Percentiles rank a stretch among this genome's conserved stretches.
These are phyloP conservation scores for Strigomonas galati DNA, from an alignment of 208 protist species.

Conservation along the genomic window DNA sequence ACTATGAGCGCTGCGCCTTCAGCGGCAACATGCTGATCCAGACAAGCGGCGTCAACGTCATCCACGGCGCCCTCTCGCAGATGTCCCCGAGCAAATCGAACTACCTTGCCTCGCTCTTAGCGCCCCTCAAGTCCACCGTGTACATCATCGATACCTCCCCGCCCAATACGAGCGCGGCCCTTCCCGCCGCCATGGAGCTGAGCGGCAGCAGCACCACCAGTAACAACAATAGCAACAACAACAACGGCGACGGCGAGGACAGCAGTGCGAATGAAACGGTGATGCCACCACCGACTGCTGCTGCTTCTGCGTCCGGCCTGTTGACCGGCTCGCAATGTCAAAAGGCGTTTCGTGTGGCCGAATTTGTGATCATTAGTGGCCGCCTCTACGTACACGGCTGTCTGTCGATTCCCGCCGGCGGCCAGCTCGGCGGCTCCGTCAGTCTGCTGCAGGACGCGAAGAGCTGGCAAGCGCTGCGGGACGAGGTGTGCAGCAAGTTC, in stretches of 20 bases:
- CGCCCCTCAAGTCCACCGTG: slow-evolving; percentile 30
- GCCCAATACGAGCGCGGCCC: neutral
- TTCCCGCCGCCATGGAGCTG: neutral
- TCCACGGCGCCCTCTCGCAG: slow-evolving; percentile 35
- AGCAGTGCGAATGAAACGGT: neutral
- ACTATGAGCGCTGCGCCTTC: slow-evolving; percentile 37
- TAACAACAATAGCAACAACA: too few species aligned
- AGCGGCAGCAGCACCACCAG: too few species aligned
- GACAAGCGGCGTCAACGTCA: slow-evolving; percentile 21
- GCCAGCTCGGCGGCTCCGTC: slow-evolving; percentile 32
- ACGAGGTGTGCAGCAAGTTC: slow-evolving; percentile 19
- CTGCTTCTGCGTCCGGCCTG: neutral
- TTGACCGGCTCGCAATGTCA: neutral
- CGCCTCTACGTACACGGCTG: slow-evolving; percentile 47
- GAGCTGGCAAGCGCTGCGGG: slow-evolving; percentile 29
- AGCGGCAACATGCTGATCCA: slow-evolving; percentile 53
- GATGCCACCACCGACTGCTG: too few species aligned
- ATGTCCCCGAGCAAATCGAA: slow-evolving; percentile 13
- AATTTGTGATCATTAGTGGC: slow-evolving; percentile 42
- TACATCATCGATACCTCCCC: slow-evolving; percentile 31
- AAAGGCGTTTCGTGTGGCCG: slow-evolving; percentile 1
- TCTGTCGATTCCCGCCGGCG: slow-evolving; percentile 36
- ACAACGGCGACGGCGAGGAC: neutral
- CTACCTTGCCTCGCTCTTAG: slow-evolving; percentile 21
- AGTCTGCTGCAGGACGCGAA: slow-evolving; percentile 22